These are phyloP conservation scores for Trametes cubensis DNA, from an alignment of 768 basidiomycete genomes.

Conservation along the genomic window DNA sequence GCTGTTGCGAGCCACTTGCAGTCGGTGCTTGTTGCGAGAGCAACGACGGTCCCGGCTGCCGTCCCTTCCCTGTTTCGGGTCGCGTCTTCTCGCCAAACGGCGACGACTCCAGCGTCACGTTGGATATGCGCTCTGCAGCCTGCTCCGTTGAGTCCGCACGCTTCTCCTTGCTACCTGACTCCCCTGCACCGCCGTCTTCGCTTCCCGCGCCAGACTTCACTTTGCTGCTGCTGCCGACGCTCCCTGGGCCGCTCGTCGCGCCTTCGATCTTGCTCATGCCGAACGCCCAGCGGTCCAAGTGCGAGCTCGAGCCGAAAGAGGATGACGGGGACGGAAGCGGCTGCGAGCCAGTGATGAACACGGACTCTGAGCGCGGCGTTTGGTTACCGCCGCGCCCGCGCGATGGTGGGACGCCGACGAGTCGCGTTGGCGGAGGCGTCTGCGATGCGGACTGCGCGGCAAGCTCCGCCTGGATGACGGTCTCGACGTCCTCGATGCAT, in stretches of 20 bases:
- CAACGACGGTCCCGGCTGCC: constrained; percentile 61
- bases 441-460: constrained; percentile 52
- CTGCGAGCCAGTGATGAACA: constrained; percentile 91
- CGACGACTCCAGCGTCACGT: constrained; percentile 46
- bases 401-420: constrained; percentile 91
- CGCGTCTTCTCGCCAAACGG: constrained; percentile 44
- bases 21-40: constrained; percentile 69
- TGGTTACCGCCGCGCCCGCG: constrained; percentile 96
- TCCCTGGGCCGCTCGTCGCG: constrained; percentile 39
- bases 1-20: constrained; percentile 6
- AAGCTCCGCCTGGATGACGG: constrained; percentile 85
- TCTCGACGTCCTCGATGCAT: constrained; percentile 94
- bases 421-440: constrained; percentile 52
- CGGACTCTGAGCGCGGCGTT: constrained; percentile 81
- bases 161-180: constrained; percentile 25
- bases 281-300: constrained; percentile 85
- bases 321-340: constrained; percentile 88
- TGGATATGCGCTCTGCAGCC: constrained; percentile 54
- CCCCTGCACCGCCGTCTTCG: constrained; percentile 37
- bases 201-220: constrained; percentile 24
- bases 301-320: constrained; percentile 66
- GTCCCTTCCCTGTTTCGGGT: constrained; percentile 39
- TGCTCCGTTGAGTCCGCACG: constrained; percentile 44
- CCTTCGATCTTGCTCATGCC: constrained; percentile 89
- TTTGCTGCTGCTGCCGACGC: constrained; percentile 34